Conservation (phyloP, 306 rosid species). For the Begonia peltatifolia region DNA sequence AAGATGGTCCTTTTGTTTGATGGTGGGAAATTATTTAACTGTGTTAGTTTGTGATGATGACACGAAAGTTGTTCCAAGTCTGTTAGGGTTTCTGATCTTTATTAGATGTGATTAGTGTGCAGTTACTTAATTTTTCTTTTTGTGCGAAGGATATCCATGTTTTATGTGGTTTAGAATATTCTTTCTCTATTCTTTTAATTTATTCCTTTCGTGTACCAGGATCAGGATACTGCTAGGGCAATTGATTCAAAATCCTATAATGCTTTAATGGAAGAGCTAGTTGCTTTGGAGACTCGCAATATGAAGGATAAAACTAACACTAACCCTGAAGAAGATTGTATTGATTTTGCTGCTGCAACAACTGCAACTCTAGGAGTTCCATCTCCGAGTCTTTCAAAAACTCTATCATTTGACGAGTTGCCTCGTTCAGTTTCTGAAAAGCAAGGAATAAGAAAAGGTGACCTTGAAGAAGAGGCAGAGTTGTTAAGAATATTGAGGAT, state of each 20-base stretch:
- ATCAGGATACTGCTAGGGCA: slow-evolving; percentile 51
- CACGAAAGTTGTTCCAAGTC: no score
- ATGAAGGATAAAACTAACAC: slow-evolving; percentile 27
- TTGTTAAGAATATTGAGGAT: slow-evolving; percentile 53
- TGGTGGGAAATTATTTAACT: no score
- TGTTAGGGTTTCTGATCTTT: no score
- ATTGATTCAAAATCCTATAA: slow-evolving; percentile 85
- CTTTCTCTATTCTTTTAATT: not conserved
- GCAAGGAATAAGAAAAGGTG: slow-evolving; percentile 50
- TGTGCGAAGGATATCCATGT: no score
- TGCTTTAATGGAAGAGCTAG: slow-evolving; percentile 85
- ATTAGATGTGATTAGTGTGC: no score
- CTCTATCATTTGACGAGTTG: slow-evolving; percentile 69
- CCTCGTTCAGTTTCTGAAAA: slow-evolving; percentile 41
- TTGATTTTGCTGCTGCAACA: slow-evolving; percentile 98
- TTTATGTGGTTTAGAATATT: no score
- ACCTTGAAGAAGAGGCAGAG: slow-evolving; percentile 81
- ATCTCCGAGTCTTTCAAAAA: slow-evolving; percentile 74
- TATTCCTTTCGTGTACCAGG: slow-evolving; percentile 36
- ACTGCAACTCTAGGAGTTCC: slow-evolving; percentile 95
- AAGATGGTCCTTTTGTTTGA: no score
- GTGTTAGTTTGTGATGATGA: no score
- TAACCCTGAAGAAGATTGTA: slow-evolving; percentile 63
- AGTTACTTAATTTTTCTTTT: no score
- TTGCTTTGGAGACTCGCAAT: slow-evolving; percentile 67